These are phyloP conservation scores for Apophysomyces trapeziformis DNA, from an alignment of 371 early-diverging fungal species.

Conservation along the genomic window DNA sequence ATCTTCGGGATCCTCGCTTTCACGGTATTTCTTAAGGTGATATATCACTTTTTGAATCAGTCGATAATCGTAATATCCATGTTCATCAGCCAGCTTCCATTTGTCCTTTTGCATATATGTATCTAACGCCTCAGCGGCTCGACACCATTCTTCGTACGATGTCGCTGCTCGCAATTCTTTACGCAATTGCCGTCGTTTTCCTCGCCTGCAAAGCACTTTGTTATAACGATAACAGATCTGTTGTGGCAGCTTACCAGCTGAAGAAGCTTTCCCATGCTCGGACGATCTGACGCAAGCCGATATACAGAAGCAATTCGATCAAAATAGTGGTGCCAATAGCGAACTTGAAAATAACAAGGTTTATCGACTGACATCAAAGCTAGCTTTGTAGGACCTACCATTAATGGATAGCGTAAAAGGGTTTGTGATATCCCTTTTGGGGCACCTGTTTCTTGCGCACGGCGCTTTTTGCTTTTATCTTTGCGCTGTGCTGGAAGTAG, in stretches of 20 bases:
- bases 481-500: conserved; percentile 45
- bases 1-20: conserved; percentile 33
- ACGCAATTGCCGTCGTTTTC: conserved; percentile 55
- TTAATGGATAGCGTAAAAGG: conserved; percentile 63
- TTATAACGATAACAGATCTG: conserved; percentile 7
- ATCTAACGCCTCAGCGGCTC: conserved; percentile 73
- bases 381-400: conserved; percentile 45
- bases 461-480: conserved; percentile 29
- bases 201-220: conserved; percentile 47
- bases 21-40: conserved; percentile 43
- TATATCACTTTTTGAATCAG: conserved; percentile 70
- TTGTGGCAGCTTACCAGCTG: conserved; percentile 57
- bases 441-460: conserved; percentile 35
- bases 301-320: conserved; percentile 72
- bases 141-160: conserved; percentile 75
- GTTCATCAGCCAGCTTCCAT: conserved; percentile 72
- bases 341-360: conserved; percentile 39
- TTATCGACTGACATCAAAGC: neutral
- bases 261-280: conserved; percentile 74
- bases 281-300: conserved; percentile 73
- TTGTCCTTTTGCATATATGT: conserved; percentile 67
- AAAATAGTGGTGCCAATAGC: conserved; percentile 63
- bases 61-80: conserved; percentile 71
- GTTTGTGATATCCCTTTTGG: conserved; percentile 57
- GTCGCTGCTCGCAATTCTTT: conserved; percentile 53